Evolutionary conservation across 352 stramenopile genomes (phyloP).

Genomic region (Phytophthora pinifolia): DNA sequence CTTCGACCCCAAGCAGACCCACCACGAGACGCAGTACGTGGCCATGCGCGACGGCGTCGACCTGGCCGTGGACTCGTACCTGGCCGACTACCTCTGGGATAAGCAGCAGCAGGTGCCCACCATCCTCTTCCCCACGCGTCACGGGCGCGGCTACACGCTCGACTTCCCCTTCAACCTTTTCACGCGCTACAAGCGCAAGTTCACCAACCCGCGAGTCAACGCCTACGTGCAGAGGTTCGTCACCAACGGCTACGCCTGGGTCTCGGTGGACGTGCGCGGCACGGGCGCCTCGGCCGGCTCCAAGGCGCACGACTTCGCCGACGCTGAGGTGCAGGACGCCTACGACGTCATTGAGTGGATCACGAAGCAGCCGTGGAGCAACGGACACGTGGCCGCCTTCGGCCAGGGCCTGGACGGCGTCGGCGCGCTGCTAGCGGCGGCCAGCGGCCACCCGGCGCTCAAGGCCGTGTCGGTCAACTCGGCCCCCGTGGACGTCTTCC

Average conservation of each 20-base stretch:
- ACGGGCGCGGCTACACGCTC: conserved; percentile 76
- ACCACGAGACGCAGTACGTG: conserved; percentile 77
- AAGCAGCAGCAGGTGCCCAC: conserved; percentile 63
- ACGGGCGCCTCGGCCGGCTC: conserved; percentile 69
- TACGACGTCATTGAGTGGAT: conserved; percentile 85
- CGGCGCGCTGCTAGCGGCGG: conserved; percentile 60
- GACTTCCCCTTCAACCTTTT: conserved; percentile 83
- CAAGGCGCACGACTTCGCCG: conserved; percentile 67
- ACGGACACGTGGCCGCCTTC: conserved; percentile 70
- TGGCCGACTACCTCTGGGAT: conserved; percentile 64
- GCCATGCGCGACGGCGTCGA: conserved; percentile 66
- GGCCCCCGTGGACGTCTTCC: conserved; percentile 69
- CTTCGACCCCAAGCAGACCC: conserved; percentile 74
- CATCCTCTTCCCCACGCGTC: conserved; percentile 72
- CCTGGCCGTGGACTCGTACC: conserved; percentile 73
- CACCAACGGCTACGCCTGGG: conserved; percentile 74
- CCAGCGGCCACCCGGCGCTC: conserved; percentile 60
- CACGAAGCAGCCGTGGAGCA: conserved; percentile 75
- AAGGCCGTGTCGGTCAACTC: conserved; percentile 77
- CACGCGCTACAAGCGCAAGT: conserved; percentile 62
- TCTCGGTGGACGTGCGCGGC: conserved; percentile 75
- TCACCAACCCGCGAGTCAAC: conserved; percentile 80
- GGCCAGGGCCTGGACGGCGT: conserved; percentile 77
- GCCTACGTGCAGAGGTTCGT: conserved; percentile 74
- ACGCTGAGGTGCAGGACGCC: conserved; percentile 69